Evolutionary conservation across 345 rosid species (phyloP), one percentile per base, ranked within the genome.

Genomic region (Citrus sinensis): DNA sequence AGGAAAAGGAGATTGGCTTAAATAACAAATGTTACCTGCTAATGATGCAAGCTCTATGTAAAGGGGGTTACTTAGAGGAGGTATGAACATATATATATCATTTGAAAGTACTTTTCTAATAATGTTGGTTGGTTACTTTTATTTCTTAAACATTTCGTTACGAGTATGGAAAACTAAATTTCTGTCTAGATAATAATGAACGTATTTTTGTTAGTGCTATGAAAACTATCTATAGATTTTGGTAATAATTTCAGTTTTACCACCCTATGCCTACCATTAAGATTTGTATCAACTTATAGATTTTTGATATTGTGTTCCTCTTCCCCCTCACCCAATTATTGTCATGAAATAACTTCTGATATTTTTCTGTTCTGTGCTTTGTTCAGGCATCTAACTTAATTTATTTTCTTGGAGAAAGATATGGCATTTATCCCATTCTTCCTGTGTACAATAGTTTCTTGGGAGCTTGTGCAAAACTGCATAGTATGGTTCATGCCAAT

Each of bases 51-150:
- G 85, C 98, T 37, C 94, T 95, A 73, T 93, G 98, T 87, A 85
- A 83, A 67, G 97, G 92, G 29, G 96, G 98, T 67, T 82, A 91
- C 82, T 82, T 95, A 85, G 87, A 86, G 63, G 94, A 93, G 98
- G 97, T 94, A 87, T 62, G 4, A 58, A 20, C 54, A 79, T 27
- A 51, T 29, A 35, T 35, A 49, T 67, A 59, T 80, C 42, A 34
- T 64, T 9, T 55, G 22, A 74, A 7, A 61, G 46, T 63, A 25
- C 61, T 55, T 64, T 66, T 60, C 35, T 5, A 27, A 5, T 59
- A 27, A 11, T 6, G 29, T 46, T 67, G 30, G 69, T 25, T 70
- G 7, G 14, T 70, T 72, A 13, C 80, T 67, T 77, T 65, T 34
- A 60, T 24, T 77, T 70, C 59, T 37, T 54, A 30, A 24, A 24